These are phyloP conservation scores for Russula compacta DNA, from an alignment of 768 basidiomycete species.

Conservation along the genomic window DNA sequence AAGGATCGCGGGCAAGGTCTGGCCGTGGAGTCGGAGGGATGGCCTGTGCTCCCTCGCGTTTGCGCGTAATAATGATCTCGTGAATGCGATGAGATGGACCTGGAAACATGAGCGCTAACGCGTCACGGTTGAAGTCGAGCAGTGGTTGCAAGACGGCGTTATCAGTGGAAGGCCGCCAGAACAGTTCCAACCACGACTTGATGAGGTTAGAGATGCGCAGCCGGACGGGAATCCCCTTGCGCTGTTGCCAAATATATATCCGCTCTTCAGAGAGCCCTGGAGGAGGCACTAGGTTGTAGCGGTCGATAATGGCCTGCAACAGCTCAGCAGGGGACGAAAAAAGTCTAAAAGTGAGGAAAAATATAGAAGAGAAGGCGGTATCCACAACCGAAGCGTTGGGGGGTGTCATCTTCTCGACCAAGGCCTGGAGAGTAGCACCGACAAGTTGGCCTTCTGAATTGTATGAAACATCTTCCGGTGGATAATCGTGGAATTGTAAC, in stretches of 20 bases:
- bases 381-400: slow-evolving; percentile 90
- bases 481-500: slow-evolving; percentile 70
- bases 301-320: slow-evolving; percentile 63
- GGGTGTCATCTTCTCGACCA: slow-evolving; percentile 91
- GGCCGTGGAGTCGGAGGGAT: slow-evolving; percentile 45
- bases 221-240: slow-evolving; percentile 84
- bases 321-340: slow-evolving; percentile 76
- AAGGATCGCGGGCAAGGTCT: slow-evolving; percentile 64
- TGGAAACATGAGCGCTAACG: slow-evolving; percentile 52
- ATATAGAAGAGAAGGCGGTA: slow-evolving; percentile 75
- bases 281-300: slow-evolving; percentile 76
- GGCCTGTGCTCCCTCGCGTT: slow-evolving; percentile 29
- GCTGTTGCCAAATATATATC: slow-evolving; percentile 68
- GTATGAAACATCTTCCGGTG: slow-evolving; percentile 77
- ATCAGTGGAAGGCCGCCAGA: slow-evolving; percentile 80
- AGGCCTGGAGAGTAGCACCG: slow-evolving; percentile 77
- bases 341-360: slow-evolving; percentile 92
- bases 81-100: slow-evolving; percentile 64
- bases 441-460: slow-evolving; percentile 86
- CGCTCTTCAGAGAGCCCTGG: slow-evolving; percentile 47
- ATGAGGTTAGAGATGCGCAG: slow-evolving; percentile 87
- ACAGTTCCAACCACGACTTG: slow-evolving; percentile 87
- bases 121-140: slow-evolving; percentile 53
- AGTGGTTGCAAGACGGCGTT: slow-evolving; percentile 49
- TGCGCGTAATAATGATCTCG: slow-evolving; percentile 53